phyloP scores from a whole-genome alignment of 495 filamentous ascomycete species.

The Astrothelium subdiscretum region DNA sequence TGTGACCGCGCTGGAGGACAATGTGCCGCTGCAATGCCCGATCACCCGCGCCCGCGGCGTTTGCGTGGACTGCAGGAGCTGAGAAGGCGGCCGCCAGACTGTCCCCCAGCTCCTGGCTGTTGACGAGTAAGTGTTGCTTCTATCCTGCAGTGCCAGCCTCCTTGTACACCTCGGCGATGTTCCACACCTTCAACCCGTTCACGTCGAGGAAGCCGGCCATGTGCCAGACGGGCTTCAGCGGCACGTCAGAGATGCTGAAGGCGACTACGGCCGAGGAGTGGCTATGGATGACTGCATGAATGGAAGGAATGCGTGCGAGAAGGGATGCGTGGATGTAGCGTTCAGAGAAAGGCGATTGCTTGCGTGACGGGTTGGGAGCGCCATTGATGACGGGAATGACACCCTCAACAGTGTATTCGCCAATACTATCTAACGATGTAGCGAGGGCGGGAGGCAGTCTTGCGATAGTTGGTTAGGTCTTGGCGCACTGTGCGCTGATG shows the following conservation, averaged over 20 bases:
- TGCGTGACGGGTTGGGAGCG: slow-evolving; percentile 2
- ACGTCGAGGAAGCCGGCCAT: not conserved
- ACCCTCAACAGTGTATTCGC: slow-evolving; percentile 27
- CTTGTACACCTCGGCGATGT: not conserved
- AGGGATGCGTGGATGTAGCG: slow-evolving; percentile 23
- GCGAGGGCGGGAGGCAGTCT: slow-evolving; percentile 25
- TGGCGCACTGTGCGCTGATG: not conserved
- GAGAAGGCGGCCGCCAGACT: not conserved
- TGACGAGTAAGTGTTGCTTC: not conserved
- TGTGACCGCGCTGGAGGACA: too few relatives aligned
- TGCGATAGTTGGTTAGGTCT: not conserved
- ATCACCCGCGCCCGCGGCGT: not conserved
- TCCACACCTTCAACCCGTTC: not conserved
- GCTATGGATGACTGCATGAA: slow-evolving; percentile 16
- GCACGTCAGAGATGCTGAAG: slow-evolving; percentile 13
- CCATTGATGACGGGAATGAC: slow-evolving; percentile 21
- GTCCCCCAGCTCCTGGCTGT: not conserved
- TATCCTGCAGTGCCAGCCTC: not conserved
- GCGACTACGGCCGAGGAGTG: slow-evolving; percentile 15
- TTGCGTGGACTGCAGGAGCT: not conserved
- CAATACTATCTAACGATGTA: slow-evolving; percentile 18
- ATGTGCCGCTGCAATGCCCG: too few relatives aligned
- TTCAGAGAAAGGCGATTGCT: slow-evolving; percentile 19
- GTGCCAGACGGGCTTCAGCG: slow-evolving; percentile 13
- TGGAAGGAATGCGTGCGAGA: slow-evolving; percentile 2